A percentile compares a stretch with the other conserved stretches of the same genome.
These are phyloP conservation scores for Globisporangium solare DNA, from an alignment of 352 stramenopile species.

Conservation along the genomic window DNA sequence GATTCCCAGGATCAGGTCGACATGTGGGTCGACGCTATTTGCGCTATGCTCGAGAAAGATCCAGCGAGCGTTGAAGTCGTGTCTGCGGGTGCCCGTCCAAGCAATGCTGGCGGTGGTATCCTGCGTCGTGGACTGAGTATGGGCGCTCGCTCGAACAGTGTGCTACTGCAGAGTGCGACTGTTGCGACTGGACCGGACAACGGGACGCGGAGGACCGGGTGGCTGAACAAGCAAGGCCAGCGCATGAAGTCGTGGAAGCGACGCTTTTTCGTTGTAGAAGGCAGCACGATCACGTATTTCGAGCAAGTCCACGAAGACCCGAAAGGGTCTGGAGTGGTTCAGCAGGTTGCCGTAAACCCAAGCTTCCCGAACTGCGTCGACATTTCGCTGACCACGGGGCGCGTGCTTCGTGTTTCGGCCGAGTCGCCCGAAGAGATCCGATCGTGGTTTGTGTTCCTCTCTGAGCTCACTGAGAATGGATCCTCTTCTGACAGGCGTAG, in stretches of 20 bases:
- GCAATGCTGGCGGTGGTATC: background rate
- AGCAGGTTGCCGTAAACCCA: slow-evolving; percentile 36
- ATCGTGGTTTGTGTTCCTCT: slow-evolving; percentile 51
- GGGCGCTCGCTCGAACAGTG: background rate
- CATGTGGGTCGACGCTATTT: slow-evolving; percentile 61
- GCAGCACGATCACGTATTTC: slow-evolving; percentile 51
- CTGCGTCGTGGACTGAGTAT: slow-evolving; percentile 10
- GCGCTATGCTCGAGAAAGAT: slow-evolving; percentile 44
- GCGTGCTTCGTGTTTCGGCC: slow-evolving; percentile 56
- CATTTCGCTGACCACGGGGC: slow-evolving; percentile 48
- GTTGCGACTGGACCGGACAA: background rate
- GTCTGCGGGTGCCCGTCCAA: slow-evolving; percentile 1
- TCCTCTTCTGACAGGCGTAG: slow-evolving; percentile 19
- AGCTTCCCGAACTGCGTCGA: slow-evolving; percentile 64
- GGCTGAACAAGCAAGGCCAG: slow-evolving; percentile 76
- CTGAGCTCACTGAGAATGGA: slow-evolving; percentile 16
- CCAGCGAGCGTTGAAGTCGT: slow-evolving; percentile 12
- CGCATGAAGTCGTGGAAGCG: slow-evolving; percentile 69
- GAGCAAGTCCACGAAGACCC: slow-evolving; percentile 49
- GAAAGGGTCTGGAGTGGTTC: slow-evolving; percentile 55
- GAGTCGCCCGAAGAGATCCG: slow-evolving; percentile 62
- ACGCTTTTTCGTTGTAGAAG: slow-evolving; percentile 69
- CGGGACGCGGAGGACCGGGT: slow-evolving; percentile 48
- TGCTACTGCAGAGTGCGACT: background rate
- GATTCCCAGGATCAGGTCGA: slow-evolving; percentile 50